Evolutionary conservation across 2,329 filamentous ascomycete species (phyloP).

Genomic region (Fusarium veterinarium): DNA sequence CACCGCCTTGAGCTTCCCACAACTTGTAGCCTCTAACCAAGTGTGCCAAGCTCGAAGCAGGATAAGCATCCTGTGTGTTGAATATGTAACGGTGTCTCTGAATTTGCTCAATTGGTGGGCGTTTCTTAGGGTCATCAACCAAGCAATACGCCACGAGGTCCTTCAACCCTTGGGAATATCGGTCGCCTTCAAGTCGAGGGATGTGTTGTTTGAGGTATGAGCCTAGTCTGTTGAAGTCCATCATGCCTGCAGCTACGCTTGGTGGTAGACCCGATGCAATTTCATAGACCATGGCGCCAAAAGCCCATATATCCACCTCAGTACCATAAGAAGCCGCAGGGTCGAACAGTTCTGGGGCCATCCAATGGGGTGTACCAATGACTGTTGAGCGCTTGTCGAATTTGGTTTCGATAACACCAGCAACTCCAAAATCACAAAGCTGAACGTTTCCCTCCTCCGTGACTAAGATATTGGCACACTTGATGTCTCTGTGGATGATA

Average conservation of each 20-base stretch:
- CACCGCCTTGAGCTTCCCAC: slow-evolving; percentile 81
- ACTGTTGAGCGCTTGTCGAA: slow-evolving; percentile 83
- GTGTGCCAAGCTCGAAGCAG: slow-evolving; percentile 70
- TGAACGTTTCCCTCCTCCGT: slow-evolving; percentile 82
- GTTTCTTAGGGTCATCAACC: slow-evolving; percentile 72
- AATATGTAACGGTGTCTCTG: slow-evolving; percentile 76
- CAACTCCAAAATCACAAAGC: slow-evolving; percentile 87
- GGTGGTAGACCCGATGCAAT: slow-evolving; percentile 83
- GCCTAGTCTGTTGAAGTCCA: slow-evolving; percentile 61
- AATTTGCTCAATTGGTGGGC: slow-evolving; percentile 76
- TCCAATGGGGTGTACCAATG: slow-evolving; percentile 87
- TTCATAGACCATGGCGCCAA: slow-evolving; percentile 83
- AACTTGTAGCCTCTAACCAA: slow-evolving; percentile 78
- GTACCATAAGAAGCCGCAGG: slow-evolving; percentile 73
- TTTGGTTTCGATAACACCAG: slow-evolving; percentile 79
- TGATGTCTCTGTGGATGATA: slow-evolving; percentile 78
- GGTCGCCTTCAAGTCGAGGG: slow-evolving; percentile 76
- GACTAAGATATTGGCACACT: slow-evolving; percentile 83
- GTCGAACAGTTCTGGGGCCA: slow-evolving; percentile 83
- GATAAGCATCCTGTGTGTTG: slow-evolving; percentile 71
- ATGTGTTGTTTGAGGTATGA: slow-evolving; percentile 69
- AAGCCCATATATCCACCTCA: slow-evolving; percentile 86
- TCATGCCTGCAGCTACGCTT: slow-evolving; percentile 67
- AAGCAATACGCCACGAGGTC: slow-evolving; percentile 80
- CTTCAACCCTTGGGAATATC: slow-evolving; percentile 76